phyloP scores from a whole-genome alignment of 768 basidiomycete genomes.

The Trametopsis cervina region DNA sequence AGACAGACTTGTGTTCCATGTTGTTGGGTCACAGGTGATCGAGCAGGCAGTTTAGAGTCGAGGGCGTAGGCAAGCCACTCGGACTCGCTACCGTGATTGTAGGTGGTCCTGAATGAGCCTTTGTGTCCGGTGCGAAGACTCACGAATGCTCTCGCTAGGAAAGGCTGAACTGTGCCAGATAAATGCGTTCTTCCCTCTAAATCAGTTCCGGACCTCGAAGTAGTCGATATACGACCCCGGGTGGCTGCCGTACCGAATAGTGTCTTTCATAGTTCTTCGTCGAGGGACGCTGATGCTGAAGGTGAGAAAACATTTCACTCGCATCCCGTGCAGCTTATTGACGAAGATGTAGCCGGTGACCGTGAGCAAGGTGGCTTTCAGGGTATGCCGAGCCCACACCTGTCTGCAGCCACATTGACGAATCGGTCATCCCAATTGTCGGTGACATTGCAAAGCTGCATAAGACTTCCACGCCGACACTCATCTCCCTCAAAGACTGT shows the following conservation, averaged over 20 bases:
- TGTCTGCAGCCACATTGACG: conserved; percentile 61
- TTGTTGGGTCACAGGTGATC: conserved; percentile 38
- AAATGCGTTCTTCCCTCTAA: conserved; percentile 38
- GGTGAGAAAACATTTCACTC: too few relatives aligned
- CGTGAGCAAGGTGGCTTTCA: too few relatives aligned
- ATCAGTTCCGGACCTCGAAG: conserved; percentile 48
- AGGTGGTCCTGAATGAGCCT: conserved; percentile 28
- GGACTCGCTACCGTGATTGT: conserved; percentile 69
- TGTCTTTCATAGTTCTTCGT: conserved; percentile 60
- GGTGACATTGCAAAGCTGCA: conserved; percentile 60
- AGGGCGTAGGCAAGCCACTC: conserved; percentile 71
- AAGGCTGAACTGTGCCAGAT: conserved; percentile 58
- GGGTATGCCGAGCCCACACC: too few relatives aligned
- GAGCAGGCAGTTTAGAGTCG: conserved; percentile 57
- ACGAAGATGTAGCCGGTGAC: too few relatives aligned
- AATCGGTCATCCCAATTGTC: conserved; percentile 62
- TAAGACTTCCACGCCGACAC: too few relatives aligned
- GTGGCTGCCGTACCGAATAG: conserved; percentile 64
- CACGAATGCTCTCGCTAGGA: conserved; percentile 37
- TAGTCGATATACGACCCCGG: conserved; percentile 63
- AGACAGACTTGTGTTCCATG: conserved; percentile 60
- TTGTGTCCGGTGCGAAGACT: conserved; percentile 15
- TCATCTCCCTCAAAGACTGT: too few relatives aligned
- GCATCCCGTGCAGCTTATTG: too few relatives aligned
- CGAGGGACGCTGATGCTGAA: too few relatives aligned